Evolutionary conservation across 768 basidiomycete species (phyloP), one percentile per base, ranked within the genome.

Genomic region (Panaeolus papilionaceus): DNA sequence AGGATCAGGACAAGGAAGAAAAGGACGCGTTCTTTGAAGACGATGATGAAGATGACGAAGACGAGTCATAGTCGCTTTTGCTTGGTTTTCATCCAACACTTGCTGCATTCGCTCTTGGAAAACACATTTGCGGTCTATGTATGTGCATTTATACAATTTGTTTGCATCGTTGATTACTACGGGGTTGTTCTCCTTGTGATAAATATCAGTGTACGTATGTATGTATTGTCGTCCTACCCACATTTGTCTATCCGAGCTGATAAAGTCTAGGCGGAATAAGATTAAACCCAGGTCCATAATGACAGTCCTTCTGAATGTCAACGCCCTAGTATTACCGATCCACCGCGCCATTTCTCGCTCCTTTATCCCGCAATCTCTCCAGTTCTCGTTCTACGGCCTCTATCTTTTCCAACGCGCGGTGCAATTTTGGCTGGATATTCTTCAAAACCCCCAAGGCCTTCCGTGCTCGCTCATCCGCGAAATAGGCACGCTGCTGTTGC

Each of bases 11-110:
- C 39, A 65, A 74, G 65, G 76, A 76, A 67, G 69, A 77, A 28
- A 58, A 58, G 28, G 83, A 84, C 70, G 77, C 75, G 8, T 83
- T 83, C 74, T 84, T 84, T 64, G 82, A 78, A 26, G 80, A 81
- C 37, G 81, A 80, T 70, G 77, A 75, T 49, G 76, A 77, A 5
- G 75, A 73, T 14, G 45, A 67, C 39, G 37, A 51, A 18, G 51
- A 64, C 18, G 26, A 33, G 12, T 51, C 61, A 47, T 62, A 38
- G 33, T 14, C 8, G 39, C 14, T 20, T 16, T 33, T 42, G 12
- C n/a, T 28, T 58, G 42, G 4, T 44, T 16, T 18, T 44, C 18
- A 16, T 16, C 18, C 42, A 44, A 16, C 18, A 8, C 47, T 49
- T n/a, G 7, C 20, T 47, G 45, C n/a, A 47, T 47, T 42, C 11